Percentiles rank a stretch among this genome's conserved stretches.
These are phyloP conservation scores for Fistulinella cinereoalba DNA, from an alignment of 1,284 basidiomycete species.

Conservation along the genomic window DNA sequence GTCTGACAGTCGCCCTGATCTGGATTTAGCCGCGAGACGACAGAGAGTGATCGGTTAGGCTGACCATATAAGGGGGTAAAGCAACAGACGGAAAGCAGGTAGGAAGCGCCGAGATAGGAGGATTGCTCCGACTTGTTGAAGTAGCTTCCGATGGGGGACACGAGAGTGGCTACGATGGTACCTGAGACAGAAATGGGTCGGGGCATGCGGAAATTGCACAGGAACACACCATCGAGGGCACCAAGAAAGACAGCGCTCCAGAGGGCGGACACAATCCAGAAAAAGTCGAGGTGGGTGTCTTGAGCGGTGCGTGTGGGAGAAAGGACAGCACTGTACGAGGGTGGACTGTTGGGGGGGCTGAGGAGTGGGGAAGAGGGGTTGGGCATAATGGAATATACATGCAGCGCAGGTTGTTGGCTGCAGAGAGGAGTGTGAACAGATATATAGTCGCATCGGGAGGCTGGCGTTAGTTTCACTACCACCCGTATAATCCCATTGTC, in stretches of 20 bases:
- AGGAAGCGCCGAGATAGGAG: conserved; percentile 85
- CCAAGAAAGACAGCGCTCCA: conserved; percentile 81
- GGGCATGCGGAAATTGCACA: not conserved
- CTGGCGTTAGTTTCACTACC: conserved; percentile 22
- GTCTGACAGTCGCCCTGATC: conserved; percentile 77
- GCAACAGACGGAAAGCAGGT: conserved; percentile 85
- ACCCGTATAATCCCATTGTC: conserved; percentile 22
- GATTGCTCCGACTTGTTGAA: conserved; percentile 77
- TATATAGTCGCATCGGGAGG: not conserved
- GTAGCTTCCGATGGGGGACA: conserved; percentile 76
- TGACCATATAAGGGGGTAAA: conserved; percentile 86
- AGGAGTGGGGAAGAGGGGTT: not conserved
- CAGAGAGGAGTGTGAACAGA: conserved; percentile 21
- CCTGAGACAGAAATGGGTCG: conserved; percentile 39
- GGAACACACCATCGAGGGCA: conserved; percentile 68
- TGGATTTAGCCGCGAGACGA: conserved; percentile 21
- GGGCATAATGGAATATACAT: conserved; percentile 4
- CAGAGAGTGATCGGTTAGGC: conserved; percentile 25
- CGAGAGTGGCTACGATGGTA: conserved; percentile 75
- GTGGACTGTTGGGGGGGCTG: not conserved
- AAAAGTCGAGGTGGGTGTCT: conserved; percentile 47
- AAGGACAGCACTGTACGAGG: not conserved
- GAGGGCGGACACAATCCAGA: conserved; percentile 70
- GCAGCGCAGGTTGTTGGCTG: not conserved
- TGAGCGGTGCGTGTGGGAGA: conserved; percentile 1